phyloP scores from a whole-genome alignment of 2,329 filamentous ascomycete species.

The Colletotrichum salicis region DNA sequence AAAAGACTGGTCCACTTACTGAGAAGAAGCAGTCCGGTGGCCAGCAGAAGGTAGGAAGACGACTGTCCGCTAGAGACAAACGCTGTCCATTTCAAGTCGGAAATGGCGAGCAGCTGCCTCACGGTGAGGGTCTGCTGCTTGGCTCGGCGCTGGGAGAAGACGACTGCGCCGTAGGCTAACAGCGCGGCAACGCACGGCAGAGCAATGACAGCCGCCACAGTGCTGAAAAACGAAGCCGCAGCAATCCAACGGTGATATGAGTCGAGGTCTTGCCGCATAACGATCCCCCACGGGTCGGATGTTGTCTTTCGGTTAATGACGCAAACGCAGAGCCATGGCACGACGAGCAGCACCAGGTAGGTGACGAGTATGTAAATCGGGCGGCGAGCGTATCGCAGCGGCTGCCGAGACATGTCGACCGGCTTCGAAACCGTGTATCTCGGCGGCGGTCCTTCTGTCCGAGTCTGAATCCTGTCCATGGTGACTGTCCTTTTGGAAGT shows the following conservation, averaged over 20 bases:
- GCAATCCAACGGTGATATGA: conserved; percentile 24
- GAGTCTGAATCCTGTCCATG: conserved; percentile 26
- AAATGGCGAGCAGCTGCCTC: conserved; percentile 31
- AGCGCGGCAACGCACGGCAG: conserved; percentile 31
- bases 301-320: conserved; percentile 25
- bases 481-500: not conserved
- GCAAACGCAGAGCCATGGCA: conserved; percentile 30
- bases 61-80: conserved; percentile 17
- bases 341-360: conserved; percentile 26
- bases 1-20: not conserved
- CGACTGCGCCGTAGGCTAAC: conserved; percentile 30
- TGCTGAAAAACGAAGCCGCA: conserved; percentile 24
- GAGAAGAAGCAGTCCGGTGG: conserved; percentile 21
- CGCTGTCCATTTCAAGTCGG: conserved; percentile 31
- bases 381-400: conserved; percentile 23
- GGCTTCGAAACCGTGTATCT: conserved; percentile 26
- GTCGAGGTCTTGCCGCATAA: conserved; percentile 27
- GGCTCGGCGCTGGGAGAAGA: conserved; percentile 28
- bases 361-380: conserved; percentile 28
- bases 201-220: conserved; percentile 29
- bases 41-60: conserved; percentile 22
- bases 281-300: conserved; percentile 16
- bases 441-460: conserved; percentile 10
- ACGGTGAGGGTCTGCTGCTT: conserved; percentile 25
- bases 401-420: conserved; percentile 23